phyloP scores from a whole-genome alignment of 169 alveolate genomes.

The Plasmodium vinckei region DNA sequence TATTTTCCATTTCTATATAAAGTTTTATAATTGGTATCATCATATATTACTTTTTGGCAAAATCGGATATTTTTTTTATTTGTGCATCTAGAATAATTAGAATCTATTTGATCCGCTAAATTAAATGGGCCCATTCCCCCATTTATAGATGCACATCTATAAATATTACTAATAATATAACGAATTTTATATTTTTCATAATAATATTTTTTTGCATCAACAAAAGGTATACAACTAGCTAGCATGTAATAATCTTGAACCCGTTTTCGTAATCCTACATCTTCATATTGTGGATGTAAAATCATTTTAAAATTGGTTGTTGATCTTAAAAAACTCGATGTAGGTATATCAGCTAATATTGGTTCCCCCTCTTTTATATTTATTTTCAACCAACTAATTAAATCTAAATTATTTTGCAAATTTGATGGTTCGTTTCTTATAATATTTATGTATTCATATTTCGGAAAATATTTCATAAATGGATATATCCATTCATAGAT shows the following conservation, averaged over 20 bases:
- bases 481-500: slow-evolving; percentile 32
- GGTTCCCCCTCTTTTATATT: slow-evolving; percentile 49
- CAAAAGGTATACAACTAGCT: slow-evolving; percentile 41
- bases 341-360: slow-evolving; percentile 52
- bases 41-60: slow-evolving; percentile 39
- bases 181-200: slow-evolving; percentile 47
- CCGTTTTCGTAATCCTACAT: slow-evolving; percentile 32
- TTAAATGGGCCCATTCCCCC: slow-evolving; percentile 1
- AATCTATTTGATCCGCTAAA: slow-evolving; percentile 39
- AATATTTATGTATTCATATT: slow-evolving; percentile 35
- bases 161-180: slow-evolving; percentile 42
- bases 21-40: slow-evolving; percentile 37
- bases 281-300: slow-evolving; percentile 74
- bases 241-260: slow-evolving; percentile 65
- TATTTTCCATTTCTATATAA: slow-evolving; percentile 59
- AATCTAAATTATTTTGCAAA: slow-evolving; percentile 25
- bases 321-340: slow-evolving; percentile 64
- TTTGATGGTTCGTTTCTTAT: slow-evolving; percentile 7
- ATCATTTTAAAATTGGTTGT: slow-evolving; percentile 52
- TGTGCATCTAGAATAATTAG: slow-evolving; percentile 60
- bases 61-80: slow-evolving; percentile 28
- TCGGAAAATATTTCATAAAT: slow-evolving; percentile 48
- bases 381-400: slow-evolving; percentile 32
- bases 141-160: slow-evolving; percentile 39
- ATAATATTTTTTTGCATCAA: slow-evolving; percentile 54